Evolutionary conservation across 441 rosid genomes (phyloP).

Genomic region (Metrosideros polymorpha): DNA sequence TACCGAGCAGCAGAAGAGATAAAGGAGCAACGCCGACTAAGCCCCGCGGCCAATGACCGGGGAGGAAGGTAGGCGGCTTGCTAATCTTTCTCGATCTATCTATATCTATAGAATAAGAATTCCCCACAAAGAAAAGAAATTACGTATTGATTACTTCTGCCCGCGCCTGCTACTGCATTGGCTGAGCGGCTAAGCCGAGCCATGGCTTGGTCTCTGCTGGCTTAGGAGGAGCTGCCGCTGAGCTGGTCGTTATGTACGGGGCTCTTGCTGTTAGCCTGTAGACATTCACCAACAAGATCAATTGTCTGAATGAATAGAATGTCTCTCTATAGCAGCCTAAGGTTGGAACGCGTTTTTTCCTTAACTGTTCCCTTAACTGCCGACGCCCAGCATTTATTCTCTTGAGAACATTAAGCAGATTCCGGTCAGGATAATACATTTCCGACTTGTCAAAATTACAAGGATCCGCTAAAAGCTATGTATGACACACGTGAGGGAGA

Average conservation of each 20-base stretch:
- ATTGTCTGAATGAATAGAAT: not conserved
- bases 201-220: constrained; percentile 37
- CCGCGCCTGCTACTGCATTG: not conserved
- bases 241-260: constrained; percentile 41
- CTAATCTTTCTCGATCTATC: not conserved
- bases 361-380: not conserved
- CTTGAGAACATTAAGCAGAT: not conserved
- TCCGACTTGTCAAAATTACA: too few species aligned
- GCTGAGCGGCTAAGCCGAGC: constrained; percentile 55
- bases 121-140: constrained; percentile 11
- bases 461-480: not conserved
- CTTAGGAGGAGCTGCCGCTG: constrained; percentile 14
- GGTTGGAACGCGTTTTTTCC: not conserved
- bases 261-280: constrained; percentile 55
- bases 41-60: not conserved
- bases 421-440: not conserved
- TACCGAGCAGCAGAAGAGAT: not conserved
- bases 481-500: not conserved
- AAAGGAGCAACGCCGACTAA: not conserved
- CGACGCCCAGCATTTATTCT: not conserved
- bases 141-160: not conserved
- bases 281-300: not conserved
- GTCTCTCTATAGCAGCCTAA: not conserved
- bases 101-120: constrained; percentile 13
- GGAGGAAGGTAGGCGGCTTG: not conserved